phyloP scores from a whole-genome alignment of 331 rosid species.

The Prunus yedoensis region DNA sequence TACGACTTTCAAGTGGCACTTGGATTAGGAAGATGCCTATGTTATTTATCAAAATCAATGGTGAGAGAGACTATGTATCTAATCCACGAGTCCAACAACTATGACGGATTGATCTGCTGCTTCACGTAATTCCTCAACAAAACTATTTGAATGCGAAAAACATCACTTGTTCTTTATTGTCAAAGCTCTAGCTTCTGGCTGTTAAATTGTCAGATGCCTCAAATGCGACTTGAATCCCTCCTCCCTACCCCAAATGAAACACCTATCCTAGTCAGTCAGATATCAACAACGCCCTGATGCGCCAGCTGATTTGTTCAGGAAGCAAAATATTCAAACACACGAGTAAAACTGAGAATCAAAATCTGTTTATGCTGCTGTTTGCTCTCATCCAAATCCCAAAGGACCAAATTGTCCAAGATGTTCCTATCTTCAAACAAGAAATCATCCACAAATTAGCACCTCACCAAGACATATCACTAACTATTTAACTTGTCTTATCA shows the following conservation, averaged over 20 bases:
- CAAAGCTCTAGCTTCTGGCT: background rate
- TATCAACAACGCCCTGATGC: constrained; percentile 73
- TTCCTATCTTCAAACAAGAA: constrained; percentile 62
- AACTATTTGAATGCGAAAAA: background rate
- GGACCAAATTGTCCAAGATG: constrained; percentile 96
- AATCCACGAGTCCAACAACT: background rate
- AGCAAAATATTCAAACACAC: background rate
- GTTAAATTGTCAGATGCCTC: constrained; percentile 1
- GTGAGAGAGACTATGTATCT: background rate
- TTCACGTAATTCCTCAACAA: background rate
- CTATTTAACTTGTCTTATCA: too few relatives aligned
- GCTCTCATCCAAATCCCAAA: constrained; percentile 70
- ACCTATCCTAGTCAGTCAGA: constrained; percentile 80
- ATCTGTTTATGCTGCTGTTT: constrained; percentile 64
- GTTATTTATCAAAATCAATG: background rate
- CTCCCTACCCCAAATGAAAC: constrained; percentile 50
- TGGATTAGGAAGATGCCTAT: background rate
- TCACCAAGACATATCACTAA: too few relatives aligned
- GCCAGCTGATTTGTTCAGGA: constrained; percentile 76
- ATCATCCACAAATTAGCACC: background rate
- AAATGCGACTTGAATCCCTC: constrained; percentile 76
- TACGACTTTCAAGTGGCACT: background rate
- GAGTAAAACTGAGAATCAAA: background rate
- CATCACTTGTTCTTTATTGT: background rate
- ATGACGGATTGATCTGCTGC: background rate